Evolutionary conservation across 164 flowering plant genomes (phyloP), one percentile per base, ranked within the genome.

Genomic region (Sextonia rubra): DNA sequence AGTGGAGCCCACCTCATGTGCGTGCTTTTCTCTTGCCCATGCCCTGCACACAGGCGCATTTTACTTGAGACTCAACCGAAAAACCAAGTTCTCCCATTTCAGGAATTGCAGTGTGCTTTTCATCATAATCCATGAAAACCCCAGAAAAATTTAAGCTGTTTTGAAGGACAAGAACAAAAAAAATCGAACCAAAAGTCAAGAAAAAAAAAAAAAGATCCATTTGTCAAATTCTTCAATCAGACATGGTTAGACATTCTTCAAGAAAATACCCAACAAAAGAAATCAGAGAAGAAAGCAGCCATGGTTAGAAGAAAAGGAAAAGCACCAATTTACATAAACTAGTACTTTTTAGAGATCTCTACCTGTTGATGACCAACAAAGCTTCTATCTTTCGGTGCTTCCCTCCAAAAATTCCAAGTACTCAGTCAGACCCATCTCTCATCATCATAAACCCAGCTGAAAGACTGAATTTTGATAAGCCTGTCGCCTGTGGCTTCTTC

Each of bases 401-500:
- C 69, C n/a, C 24, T 62, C 44, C 55, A 69, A 48, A 18, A 69
- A 5, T 20, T 47, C 26, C 73, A 25, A 22, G 64, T 4, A 32
- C 47, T 30, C 47, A 37, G 70, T 71, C 72, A 71, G 72, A 76
- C 68, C 69, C 47, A 73, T 74, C 72, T 76, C 66, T 70, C 60
- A 64, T 67, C 78, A 81, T 80, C 52, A 80, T 74, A 70, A 62
- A 71, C 62, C 78, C 82, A 83, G 73, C 71, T 76, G 73, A 71
- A 69, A 64, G 65, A 67, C 64, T 72, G 70, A 68, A 18, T 64
- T 22, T 58, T 73, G 68, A 79, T 77, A 80, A 65, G 17, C 23
- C 62, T 47, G 71, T 64, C 47, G 37, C 56, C 17, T 29, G 1
- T 17, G 20, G 4, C n/a, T 2, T 52, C n/a, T 37, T 37, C 27